Evolutionary conservation across 768 basidiomycete species (phyloP).

Genomic region (Boletus edulis): DNA sequence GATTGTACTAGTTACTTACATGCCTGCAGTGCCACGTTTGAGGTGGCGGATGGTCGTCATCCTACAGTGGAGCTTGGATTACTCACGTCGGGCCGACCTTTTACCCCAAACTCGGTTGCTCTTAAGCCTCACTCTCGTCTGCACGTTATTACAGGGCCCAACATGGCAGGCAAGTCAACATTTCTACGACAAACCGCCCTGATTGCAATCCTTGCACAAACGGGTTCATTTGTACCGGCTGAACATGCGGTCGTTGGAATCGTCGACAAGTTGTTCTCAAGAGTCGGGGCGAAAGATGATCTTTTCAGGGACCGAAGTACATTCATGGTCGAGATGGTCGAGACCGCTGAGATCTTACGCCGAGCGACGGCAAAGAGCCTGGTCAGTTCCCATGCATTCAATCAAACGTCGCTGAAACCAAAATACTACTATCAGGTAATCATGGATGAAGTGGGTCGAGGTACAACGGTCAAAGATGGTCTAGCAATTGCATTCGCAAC

Average conservation of each 20-base stretch:
- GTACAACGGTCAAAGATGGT: constrained; percentile 90
- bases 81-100: constrained; percentile 66
- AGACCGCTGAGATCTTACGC: constrained; percentile 86
- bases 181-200: constrained; percentile 89
- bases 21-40: constrained; percentile 47
- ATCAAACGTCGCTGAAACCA: not conserved
- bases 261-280: constrained; percentile 89
- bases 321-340: constrained; percentile 98
- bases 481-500: constrained; percentile 92
- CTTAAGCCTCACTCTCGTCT: constrained; percentile 61
- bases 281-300: constrained; percentile 94
- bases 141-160: constrained; percentile 91
- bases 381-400: constrained; percentile 41
- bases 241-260: constrained; percentile 76
- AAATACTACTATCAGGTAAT: constrained; percentile 63
- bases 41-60: constrained; percentile 81
- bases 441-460: constrained; percentile 99
- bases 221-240: constrained; percentile 93
- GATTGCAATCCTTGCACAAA: constrained; percentile 86
- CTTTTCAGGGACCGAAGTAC: constrained; percentile 91
- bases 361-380: constrained; percentile 82
- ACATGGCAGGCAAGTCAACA: constrained; percentile 96
- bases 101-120: constrained; percentile 78
- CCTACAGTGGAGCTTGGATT: constrained; percentile 92
- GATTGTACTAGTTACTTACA: not conserved